Percentiles rank a stretch among this genome's conserved stretches.
Evolutionary conservation across 2,329 filamentous ascomycete species (phyloP).

Genomic region (Fusarium sublunatum): DNA sequence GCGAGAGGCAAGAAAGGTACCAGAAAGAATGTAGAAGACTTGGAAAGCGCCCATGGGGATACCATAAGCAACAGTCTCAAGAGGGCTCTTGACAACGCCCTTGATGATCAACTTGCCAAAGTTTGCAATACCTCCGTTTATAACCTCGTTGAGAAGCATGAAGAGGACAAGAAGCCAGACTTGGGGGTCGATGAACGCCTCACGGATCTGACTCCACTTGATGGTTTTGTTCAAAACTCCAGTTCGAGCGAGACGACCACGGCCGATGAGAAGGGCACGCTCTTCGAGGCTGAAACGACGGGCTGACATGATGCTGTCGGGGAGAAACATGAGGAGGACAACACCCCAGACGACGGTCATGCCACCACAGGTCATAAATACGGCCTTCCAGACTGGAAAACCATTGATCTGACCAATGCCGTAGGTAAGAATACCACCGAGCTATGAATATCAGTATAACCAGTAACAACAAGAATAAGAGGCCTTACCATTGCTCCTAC

Average conservation of each 20-base stretch:
- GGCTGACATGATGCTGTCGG: conserved; percentile 57
- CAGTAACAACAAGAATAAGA: rapidly evolving
- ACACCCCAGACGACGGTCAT: conserved; percentile 61
- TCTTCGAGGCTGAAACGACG: conserved; percentile 40
- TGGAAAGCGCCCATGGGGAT: conserved; percentile 66
- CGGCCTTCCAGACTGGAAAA: conserved; percentile 60
- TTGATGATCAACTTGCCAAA: conserved; percentile 66
- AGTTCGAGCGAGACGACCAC: conserved; percentile 63
- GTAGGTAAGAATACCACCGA: conserved; percentile 60
- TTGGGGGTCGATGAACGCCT: conserved; percentile 62
- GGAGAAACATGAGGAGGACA: conserved; percentile 57
- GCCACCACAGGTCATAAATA: conserved; percentile 63
- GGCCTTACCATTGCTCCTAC: conserved; percentile 48
- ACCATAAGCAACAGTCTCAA: conserved; percentile 60
- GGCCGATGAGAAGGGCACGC: conserved; percentile 66
- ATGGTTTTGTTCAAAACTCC: conserved; percentile 61
- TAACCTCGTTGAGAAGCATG: conserved; percentile 65
- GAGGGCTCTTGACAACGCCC: conserved; percentile 51
- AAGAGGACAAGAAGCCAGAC: conserved; percentile 64
- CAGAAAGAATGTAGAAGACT: conserved; percentile 62
- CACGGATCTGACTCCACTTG: conserved; percentile 60
- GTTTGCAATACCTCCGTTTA: conserved; percentile 65
- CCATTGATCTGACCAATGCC: conserved; percentile 63
- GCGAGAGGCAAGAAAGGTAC: conserved; percentile 61
- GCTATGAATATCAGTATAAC: neutral